A percentile compares a stretch with the other conserved stretches of the same genome.
Evolutionary conservation across 2,329 filamentous ascomycete genomes (phyloP).

Genomic region (Aspergillus awamori): DNA sequence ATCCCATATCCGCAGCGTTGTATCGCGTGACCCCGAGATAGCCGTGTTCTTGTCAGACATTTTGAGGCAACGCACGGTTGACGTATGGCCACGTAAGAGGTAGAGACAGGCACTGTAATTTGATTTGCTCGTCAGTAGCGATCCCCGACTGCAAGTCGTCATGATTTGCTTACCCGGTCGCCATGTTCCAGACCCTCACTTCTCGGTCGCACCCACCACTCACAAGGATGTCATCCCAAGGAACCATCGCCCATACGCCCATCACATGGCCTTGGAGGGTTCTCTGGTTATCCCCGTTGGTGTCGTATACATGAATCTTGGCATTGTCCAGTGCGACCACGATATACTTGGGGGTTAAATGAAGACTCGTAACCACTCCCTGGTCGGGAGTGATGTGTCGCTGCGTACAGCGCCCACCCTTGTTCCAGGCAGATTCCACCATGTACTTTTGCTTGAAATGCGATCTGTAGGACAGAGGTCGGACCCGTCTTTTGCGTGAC

Average conservation of each 20-base stretch:
- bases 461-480: slow-evolving; percentile 83
- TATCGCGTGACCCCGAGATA: slow-evolving; percentile 94
- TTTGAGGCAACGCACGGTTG: slow-evolving; percentile 93
- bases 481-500: slow-evolving; percentile 55
- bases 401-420: slow-evolving; percentile 79
- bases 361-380: slow-evolving; percentile 92
- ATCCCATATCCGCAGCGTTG: slow-evolving; percentile 93
- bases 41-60: slow-evolving; percentile 95
- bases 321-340: slow-evolving; percentile 97
- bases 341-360: slow-evolving; percentile 94
- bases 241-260: slow-evolving; percentile 99
- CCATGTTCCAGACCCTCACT: slow-evolving; percentile 95
- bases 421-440: slow-evolving; percentile 95
- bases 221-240: slow-evolving; percentile 92
- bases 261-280: slow-evolving; percentile 95
- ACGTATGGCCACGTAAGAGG: slow-evolving; percentile 90
- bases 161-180: slow-evolving; percentile 69
- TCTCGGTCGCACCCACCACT: slow-evolving; percentile 96
- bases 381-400: slow-evolving; percentile 94
- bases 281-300: slow-evolving; percentile 82
- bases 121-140: slow-evolving; percentile 17
- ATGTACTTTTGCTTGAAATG: slow-evolving; percentile 98
- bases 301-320: slow-evolving; percentile 97
- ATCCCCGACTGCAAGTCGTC: neutral
- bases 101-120: slow-evolving; percentile 68